These are phyloP conservation scores for Zygnema circumcarinatum DNA, from an alignment of 139 green algal species.

Conservation along the genomic window DNA sequence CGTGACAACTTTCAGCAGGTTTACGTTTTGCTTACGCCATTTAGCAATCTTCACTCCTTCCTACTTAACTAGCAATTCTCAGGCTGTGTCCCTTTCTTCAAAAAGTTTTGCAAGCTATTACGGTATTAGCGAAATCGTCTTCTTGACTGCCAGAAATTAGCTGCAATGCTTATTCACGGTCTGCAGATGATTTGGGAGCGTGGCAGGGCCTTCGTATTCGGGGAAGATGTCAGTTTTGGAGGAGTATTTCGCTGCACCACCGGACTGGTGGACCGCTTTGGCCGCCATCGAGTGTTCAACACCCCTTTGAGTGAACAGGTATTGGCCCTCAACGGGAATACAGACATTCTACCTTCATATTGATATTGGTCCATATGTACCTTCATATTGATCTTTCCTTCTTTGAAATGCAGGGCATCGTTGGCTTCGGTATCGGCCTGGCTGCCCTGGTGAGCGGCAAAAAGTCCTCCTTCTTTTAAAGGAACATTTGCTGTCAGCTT, in stretches of 20 bases:
- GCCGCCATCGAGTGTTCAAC: conserved; percentile 87
- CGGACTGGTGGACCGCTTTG: conserved; percentile 79
- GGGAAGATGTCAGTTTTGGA: conserved; percentile 91
- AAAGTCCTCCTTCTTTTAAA: too few species aligned
- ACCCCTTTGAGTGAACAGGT: conserved; percentile 88
- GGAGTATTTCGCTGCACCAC: conserved; percentile 92
- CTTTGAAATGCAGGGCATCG: conserved; percentile 79
- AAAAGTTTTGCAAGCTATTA: too few species aligned
- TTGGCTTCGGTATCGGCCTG: conserved; percentile 88
- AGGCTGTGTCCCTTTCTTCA: too few species aligned
- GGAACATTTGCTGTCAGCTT: too few species aligned
- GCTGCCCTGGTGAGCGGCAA: conserved; percentile 68
- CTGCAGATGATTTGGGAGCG: background rate
- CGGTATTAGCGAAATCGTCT: too few species aligned
- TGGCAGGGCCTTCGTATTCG: conserved; percentile 79
- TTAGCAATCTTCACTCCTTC: too few species aligned
- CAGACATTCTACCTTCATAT: background rate
- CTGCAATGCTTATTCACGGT: background rate
- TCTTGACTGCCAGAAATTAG: too few species aligned
- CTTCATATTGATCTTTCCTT: too few species aligned
- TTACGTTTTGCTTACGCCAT: too few species aligned
- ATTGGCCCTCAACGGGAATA: background rate
- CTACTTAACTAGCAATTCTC: too few species aligned
- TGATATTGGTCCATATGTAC: background rate
- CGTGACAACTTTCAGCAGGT: too few species aligned